phyloP scores from a whole-genome alignment of 1,284 basidiomycete species.

The Cutaneotrichosporon curvatum region DNA sequence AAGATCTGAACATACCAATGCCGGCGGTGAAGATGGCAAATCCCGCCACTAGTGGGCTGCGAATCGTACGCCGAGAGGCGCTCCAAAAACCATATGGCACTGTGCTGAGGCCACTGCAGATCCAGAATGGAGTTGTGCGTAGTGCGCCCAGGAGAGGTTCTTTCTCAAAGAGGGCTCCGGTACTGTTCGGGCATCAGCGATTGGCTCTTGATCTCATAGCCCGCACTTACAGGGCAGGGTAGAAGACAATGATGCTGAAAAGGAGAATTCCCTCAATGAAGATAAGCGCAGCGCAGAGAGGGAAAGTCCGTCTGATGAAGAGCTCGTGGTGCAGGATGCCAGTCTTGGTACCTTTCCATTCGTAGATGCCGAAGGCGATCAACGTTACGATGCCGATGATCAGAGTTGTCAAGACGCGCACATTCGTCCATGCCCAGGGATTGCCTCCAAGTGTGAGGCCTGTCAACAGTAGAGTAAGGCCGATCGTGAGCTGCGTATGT shows the following conservation, averaged over 20 bases:
- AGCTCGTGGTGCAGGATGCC: slow-evolving; percentile 18
- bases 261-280: slow-evolving; percentile 18
- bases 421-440: slow-evolving; percentile 9
- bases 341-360: slow-evolving; percentile 10
- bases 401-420: slow-evolving; percentile 5
- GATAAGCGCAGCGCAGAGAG: slow-evolving; percentile 13
- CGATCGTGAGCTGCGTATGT: neutral
- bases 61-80: slow-evolving; percentile 10
- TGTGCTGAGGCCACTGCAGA: slow-evolving; percentile 2
- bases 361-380: slow-evolving; percentile 4
- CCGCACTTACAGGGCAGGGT: slow-evolving; percentile 9
- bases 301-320: slow-evolving; percentile 13
- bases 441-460: slow-evolving; percentile 9
- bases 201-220: neutral
- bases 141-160: slow-evolving; percentile 7
- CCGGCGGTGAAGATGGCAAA: slow-evolving; percentile 14
- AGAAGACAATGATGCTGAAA: slow-evolving; percentile 14
- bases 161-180: slow-evolving; percentile 8
- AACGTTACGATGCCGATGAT: slow-evolving; percentile 5
- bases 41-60: slow-evolving; percentile 11
- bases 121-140: slow-evolving; percentile 9
- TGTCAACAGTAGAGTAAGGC: slow-evolving; percentile 1
- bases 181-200: slow-evolving; percentile 1
- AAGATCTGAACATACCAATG: neutral
- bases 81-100: slow-evolving; percentile 13